Evolutionary conservation across 768 basidiomycete species (phyloP), one percentile per base, ranked within the genome.

Genomic region (Mycena crocata): DNA sequence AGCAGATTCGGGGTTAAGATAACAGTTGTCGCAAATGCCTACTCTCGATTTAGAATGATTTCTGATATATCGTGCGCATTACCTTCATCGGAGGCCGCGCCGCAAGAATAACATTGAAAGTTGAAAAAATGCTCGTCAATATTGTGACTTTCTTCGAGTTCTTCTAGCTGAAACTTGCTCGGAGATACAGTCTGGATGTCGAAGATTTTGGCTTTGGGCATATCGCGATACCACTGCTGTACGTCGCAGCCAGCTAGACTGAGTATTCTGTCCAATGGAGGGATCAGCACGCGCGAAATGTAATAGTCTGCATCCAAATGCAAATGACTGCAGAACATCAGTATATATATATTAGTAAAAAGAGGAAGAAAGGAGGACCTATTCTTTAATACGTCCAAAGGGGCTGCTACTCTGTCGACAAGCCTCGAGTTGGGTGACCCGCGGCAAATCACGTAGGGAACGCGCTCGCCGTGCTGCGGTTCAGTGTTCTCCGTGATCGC

Each of bases 231-330:
- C 97, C 97, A 99, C 45, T 84, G 81, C 57, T 86, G 85, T 30
- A 97, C 90, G 74, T 98, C 92, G 12, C 92, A 95, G 19, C 97
- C 96, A 35, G 96, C 84, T 26, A 99, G 87, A 65, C 92, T 95
- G 83, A 99, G 94, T 48, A 99, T 87, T 49, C 98, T 87, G 64
- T 93, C 92, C 68, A 99, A 76, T 0, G 97, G 95, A 12, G 94
- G 95, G 46, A 99, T 94, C 49, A 99, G 84, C 19, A 96, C 90
- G 48, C 87, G 84, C 0, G 87, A 86, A 72, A 99, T 96, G 76
- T 99, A 99, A 76, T 98, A 98, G 14, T 84, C 76, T 6, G 90
- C 91, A 72, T 99, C 96, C n/a, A 98, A 85, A 23, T 89, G 88
- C 48, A 88, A 79, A 66, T 90, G 85, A 42, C 92, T 94, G 56